Evolutionary conservation across 192 early-diverging fungal species (phyloP).

Genomic region (Coemansia sp.): DNA sequence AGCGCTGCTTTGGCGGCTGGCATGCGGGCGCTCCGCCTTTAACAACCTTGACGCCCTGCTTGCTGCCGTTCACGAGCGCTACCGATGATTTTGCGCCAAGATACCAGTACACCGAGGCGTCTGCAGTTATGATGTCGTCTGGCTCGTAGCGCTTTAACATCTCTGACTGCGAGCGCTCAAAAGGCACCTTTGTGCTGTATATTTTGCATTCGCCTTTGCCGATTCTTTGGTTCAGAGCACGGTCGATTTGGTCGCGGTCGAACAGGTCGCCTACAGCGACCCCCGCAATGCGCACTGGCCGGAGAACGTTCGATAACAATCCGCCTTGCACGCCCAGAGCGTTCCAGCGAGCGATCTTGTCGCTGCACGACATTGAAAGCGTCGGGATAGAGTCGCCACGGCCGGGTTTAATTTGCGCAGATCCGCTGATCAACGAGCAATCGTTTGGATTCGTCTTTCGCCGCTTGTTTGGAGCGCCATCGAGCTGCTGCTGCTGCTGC

Average conservation of each 20-base stretch:
- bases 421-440: constrained; percentile 12
- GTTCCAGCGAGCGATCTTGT: constrained; percentile 92
- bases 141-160: constrained; percentile 3
- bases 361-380: constrained; percentile 65
- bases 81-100: constrained; percentile 28
- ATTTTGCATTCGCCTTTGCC: constrained; percentile 23
- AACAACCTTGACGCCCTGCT: constrained; percentile 54
- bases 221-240: constrained; percentile 66
- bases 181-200: constrained; percentile 10
- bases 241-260: constrained; percentile 60
- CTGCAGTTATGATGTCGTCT: constrained; percentile 27
- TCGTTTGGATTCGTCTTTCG: constrained; percentile 2
- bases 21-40: constrained; percentile 11
- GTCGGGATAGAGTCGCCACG: constrained; percentile 53
- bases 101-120: constrained; percentile 50
- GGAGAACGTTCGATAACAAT: constrained; percentile 62
- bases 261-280: constrained; percentile 74
- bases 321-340: constrained; percentile 77
- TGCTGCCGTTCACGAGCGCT: constrained; percentile 57
- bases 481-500: too few relatives aligned
- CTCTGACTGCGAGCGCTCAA: constrained; percentile 34
- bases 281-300: constrained; percentile 69
- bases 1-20: constrained; percentile 22
- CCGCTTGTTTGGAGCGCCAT: constrained; percentile 14
- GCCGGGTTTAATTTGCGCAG: constrained; percentile 43